phyloP scores from a whole-genome alignment of 2,329 filamentous ascomycete species.

The Trichoderma sp. region DNA sequence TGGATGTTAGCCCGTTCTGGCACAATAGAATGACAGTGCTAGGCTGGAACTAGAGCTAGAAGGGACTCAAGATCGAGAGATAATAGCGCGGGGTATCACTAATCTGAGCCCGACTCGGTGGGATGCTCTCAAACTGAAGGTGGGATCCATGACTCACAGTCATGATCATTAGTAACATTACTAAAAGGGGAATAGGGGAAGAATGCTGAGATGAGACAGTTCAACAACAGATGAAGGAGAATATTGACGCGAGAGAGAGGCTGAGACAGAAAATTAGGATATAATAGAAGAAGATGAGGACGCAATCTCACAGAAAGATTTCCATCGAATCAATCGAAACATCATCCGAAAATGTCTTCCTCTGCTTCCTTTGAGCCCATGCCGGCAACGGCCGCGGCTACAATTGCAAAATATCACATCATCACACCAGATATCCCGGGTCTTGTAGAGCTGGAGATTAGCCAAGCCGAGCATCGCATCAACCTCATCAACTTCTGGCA shows the following conservation, averaged over 20 bases:
- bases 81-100: not conserved
- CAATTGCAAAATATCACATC: conserved; percentile 21
- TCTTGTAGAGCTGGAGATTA: conserved; percentile 24
- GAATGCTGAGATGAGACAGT: not conserved
- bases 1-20: not conserved
- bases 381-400: conserved; percentile 14
- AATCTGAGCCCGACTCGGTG: not conserved
- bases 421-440: not conserved
- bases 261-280: not conserved
- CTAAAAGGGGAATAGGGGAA: not conserved
- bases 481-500: conserved; percentile 37
- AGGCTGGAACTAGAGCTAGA: not conserved
- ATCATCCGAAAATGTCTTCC: conserved; percentile 7
- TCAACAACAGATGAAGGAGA: not conserved
- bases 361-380: conserved; percentile 18
- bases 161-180: not conserved
- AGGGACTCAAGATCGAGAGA: not conserved
- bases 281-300: not conserved
- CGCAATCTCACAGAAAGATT: not conserved
- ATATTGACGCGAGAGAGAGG: not conserved
- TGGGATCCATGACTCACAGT: conserved; percentile 3
- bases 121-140: not conserved
- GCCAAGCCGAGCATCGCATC: conserved; percentile 37
- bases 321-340: not conserved
- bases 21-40: not conserved